phyloP scores from a whole-genome alignment of 2,329 filamentous ascomycete genomes.

The Amesomyces nigricolor region DNA sequence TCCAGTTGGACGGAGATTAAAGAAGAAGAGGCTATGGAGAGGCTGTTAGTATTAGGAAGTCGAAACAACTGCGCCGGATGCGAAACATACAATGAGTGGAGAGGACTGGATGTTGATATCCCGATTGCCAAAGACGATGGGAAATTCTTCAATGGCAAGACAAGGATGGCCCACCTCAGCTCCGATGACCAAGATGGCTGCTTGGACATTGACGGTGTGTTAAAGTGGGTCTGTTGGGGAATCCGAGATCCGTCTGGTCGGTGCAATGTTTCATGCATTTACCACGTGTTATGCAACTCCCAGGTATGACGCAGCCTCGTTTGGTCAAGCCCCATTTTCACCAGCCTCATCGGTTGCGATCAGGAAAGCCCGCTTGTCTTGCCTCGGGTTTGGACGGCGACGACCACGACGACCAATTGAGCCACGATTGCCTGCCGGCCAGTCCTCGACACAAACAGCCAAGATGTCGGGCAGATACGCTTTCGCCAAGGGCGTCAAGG shows the following conservation, averaged over 20 bases:
- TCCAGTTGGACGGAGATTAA: not conserved
- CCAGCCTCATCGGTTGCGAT: slow-evolving; percentile 9
- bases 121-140: not conserved
- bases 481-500: slow-evolving; percentile 82
- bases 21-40: not conserved
- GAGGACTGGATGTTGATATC: not conserved
- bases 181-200: slow-evolving; percentile 9
- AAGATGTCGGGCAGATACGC: slow-evolving; percentile 87
- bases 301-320: not conserved
- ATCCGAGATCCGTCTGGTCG: slow-evolving; percentile 1
- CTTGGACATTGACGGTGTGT: not conserved
- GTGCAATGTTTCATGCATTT: not conserved
- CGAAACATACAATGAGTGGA: slow-evolving; percentile 15
- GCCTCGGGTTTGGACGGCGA: slow-evolving; percentile 1
- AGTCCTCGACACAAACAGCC: slow-evolving; percentile 4
- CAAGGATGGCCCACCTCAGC: slow-evolving; percentile 6
- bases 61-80: not conserved
- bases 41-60: not conserved
- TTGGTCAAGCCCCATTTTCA: slow-evolving; percentile 15
- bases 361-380: slow-evolving; percentile 10
- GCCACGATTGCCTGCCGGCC: slow-evolving; percentile 12
- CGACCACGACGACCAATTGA: slow-evolving; percentile 25
- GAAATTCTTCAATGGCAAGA: slow-evolving; percentile 8
- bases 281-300: not conserved
- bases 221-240: slow-evolving; percentile 7